A percentile compares a stretch with the other conserved stretches of the same genome.
phyloP scores from a whole-genome alignment of 345 rosid species.

The Citrus trifoliata region DNA sequence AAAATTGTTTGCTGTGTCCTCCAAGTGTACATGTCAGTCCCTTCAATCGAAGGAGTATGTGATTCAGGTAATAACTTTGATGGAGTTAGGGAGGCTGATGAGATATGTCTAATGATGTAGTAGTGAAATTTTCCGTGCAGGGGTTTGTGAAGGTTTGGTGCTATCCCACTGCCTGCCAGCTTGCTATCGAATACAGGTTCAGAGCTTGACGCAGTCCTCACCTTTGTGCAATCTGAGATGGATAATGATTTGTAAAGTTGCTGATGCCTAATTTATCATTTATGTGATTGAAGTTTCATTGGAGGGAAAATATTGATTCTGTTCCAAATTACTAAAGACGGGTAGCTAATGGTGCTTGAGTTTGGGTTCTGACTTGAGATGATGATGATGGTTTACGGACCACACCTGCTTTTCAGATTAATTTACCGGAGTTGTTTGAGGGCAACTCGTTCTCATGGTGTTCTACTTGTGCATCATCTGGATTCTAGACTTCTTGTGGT shows the following conservation, averaged over 20 bases:
- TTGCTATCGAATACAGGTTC: not conserved
- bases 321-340: not conserved
- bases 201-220: not conserved
- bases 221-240: not conserved
- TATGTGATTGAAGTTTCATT: not conserved
- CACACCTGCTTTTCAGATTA: not conserved
- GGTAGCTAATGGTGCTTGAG: not conserved
- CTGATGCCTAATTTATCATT: not conserved
- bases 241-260: not conserved
- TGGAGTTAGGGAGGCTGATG: not conserved
- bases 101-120: not conserved
- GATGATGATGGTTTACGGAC: not conserved
- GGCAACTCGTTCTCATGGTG: not conserved
- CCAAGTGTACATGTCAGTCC: not conserved
- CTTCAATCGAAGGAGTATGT: not conserved
- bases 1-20: not conserved
- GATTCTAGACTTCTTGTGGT: no score
- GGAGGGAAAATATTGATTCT: not conserved
- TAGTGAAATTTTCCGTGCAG: not conserved
- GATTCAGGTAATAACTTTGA: not conserved
- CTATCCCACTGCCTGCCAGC: not conserved
- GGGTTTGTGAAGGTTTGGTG: not conserved
- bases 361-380: not conserved
- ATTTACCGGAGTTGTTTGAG: not conserved
- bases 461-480: no score